Conservation (phyloP, 2,329 filamentous ascomycete genomes). For the Exophiala xenobiotica region DNA sequence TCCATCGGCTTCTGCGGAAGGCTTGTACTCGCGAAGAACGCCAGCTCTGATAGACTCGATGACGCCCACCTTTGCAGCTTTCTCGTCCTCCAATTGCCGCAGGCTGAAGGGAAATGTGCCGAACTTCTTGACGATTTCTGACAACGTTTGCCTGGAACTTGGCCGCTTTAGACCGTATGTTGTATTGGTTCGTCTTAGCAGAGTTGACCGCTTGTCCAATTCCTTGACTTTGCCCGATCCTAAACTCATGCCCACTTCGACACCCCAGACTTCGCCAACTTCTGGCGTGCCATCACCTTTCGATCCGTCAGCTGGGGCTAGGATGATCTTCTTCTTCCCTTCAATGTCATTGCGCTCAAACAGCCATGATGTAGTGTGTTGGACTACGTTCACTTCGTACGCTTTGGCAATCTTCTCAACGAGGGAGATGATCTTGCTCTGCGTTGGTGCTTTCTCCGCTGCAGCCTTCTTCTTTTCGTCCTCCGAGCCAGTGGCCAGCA, state of each 20-base stretch:
- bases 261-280: conserved; percentile 92
- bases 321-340: conserved; percentile 95
- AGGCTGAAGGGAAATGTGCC: conserved; percentile 97
- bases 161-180: conserved; percentile 93
- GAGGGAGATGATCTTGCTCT: conserved; percentile 80
- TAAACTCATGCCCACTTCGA: conserved; percentile 89
- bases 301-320: conserved; percentile 74
- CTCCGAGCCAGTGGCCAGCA: conserved; percentile 77
- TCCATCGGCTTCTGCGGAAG: conserved; percentile 89
- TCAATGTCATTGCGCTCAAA: conserved; percentile 98
- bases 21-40: conserved; percentile 92
- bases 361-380: conserved; percentile 96
- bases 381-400: conserved; percentile 89
- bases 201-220: conserved; percentile 80
- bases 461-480: conserved; percentile 94
- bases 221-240: conserved; percentile 94
- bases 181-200: conserved; percentile 88
- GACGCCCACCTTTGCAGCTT: conserved; percentile 90
- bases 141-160: conserved; percentile 86
- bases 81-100: conserved; percentile 94
- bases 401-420: conserved; percentile 88
- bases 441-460: conserved; percentile 76
- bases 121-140: conserved; percentile 96
- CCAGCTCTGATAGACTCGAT: conserved; percentile 93
- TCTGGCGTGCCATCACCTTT: conserved; percentile 90